Conservation (phyloP, 345 rosid species). For the Gossypium anomalum region DNA sequence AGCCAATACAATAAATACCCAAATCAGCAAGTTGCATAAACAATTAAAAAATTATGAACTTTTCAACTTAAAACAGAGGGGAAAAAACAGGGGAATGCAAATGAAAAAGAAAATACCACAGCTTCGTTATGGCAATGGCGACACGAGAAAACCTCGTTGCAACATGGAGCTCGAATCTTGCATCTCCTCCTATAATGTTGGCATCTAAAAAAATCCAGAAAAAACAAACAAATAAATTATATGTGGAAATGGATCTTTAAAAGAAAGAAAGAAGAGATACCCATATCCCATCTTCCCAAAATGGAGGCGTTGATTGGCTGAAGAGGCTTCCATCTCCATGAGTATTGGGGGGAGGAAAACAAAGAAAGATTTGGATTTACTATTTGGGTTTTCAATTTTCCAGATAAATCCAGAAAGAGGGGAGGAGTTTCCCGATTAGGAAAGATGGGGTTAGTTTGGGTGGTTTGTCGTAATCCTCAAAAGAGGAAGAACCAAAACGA, state of each 20-base stretch:
- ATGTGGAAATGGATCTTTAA: not conserved
- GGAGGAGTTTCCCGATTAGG: slow-evolving; percentile 23
- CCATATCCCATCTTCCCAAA: slow-evolving; percentile 96
- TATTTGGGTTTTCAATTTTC: not conserved
- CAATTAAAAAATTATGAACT: not conserved
- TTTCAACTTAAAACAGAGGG: not conserved
- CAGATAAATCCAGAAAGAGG: slow-evolving; percentile 15
- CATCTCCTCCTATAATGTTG: slow-evolving; percentile 93
- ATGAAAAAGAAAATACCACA: slow-evolving; percentile 33
- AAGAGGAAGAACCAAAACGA: slow-evolving; percentile 6
- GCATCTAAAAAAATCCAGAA: slow-evolving; percentile 44
- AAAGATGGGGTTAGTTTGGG: slow-evolving; percentile 19
- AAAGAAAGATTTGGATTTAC: not conserved
- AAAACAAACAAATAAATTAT: slow-evolving; percentile 7
- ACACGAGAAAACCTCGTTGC: slow-evolving; percentile 86
- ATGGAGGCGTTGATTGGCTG: slow-evolving; percentile 63
- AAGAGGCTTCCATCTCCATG: slow-evolving; percentile 57
- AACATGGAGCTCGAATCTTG: slow-evolving; percentile 85
- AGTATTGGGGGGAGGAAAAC: not conserved
- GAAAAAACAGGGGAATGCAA: slow-evolving; percentile 6
- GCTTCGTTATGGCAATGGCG: slow-evolving; percentile 97
- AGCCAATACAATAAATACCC: slow-evolving; percentile 15
- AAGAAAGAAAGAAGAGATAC: slow-evolving; percentile 28
- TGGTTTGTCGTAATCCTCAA: slow-evolving; percentile 14
- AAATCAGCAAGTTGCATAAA: slow-evolving; percentile 11